A percentile compares a stretch with the other conserved stretches of the same genome.
These are phyloP conservation scores for Emydomyces testavorans DNA, from an alignment of 2,329 filamentous ascomycete species.

Conservation along the genomic window DNA sequence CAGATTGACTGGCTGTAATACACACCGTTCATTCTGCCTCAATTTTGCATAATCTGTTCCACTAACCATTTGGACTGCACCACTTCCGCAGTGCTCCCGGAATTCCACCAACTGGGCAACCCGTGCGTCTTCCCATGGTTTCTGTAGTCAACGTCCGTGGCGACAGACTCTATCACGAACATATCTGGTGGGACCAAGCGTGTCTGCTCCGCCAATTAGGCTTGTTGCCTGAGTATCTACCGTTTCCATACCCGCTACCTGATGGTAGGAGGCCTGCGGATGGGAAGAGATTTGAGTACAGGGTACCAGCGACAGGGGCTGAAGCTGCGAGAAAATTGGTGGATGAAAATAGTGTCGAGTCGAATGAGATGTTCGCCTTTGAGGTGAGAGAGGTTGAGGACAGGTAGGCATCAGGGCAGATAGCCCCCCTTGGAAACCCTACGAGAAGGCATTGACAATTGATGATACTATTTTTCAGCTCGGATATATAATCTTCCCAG, in stretches of 20 bases:
- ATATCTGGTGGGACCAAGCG: constrained; percentile 53
- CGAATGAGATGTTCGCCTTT: constrained; percentile 47
- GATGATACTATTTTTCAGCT: too few species aligned
- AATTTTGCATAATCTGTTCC: background rate
- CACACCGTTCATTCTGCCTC: constrained; percentile 21
- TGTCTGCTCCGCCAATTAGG: constrained; percentile 49
- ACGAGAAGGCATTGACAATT: too few species aligned
- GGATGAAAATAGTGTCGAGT: constrained; percentile 39
- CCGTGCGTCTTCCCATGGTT: constrained; percentile 47
- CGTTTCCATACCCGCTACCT: constrained; percentile 47
- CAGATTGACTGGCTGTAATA: constrained; percentile 47
- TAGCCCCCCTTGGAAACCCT: too few species aligned
- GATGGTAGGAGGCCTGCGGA: constrained; percentile 27
- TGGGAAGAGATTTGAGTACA: constrained; percentile 45
- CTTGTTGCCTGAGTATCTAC: constrained; percentile 51
- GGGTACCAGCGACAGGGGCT: constrained; percentile 48
- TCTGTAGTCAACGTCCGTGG: constrained; percentile 45
- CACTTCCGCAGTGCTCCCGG: constrained; percentile 40
- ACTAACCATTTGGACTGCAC: constrained; percentile 1
- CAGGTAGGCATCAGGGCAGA: too few species aligned
- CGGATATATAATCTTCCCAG: too few species aligned
- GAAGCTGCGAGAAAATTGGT: constrained; percentile 44
- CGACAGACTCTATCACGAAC: constrained; percentile 43
- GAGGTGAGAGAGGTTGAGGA: constrained; percentile 20
- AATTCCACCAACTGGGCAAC: constrained; percentile 44